Evolutionary conservation across 2,329 filamentous ascomycete genomes (phyloP).

Genomic region (Cladosporium sp.): DNA sequence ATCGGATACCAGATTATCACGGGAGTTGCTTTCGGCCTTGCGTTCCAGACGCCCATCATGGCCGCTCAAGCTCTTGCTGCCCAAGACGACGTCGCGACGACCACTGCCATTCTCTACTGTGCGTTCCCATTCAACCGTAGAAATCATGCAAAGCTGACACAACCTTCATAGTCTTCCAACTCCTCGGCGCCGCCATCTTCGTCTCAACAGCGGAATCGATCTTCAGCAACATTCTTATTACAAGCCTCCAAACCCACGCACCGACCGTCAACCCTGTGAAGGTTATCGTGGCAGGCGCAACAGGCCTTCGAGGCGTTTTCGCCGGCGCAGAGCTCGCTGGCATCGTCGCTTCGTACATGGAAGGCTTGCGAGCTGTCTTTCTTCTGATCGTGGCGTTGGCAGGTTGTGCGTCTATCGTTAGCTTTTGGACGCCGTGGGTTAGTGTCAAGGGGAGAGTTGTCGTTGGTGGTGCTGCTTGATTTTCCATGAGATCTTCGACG

Average conservation of each 20-base stretch:
- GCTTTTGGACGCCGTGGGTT: constrained; percentile 5
- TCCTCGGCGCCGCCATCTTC: constrained; percentile 61
- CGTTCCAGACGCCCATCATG: constrained; percentile 37
- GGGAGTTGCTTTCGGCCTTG: constrained; percentile 46
- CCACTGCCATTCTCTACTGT: constrained; percentile 35
- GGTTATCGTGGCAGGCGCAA: constrained; percentile 31
- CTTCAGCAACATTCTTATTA: constrained; percentile 31
- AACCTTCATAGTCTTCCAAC: constrained; percentile 52
- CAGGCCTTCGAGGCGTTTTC: constrained; percentile 29
- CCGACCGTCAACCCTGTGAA: constrained; percentile 24
- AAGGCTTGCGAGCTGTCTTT: constrained; percentile 23
- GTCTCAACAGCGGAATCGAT: constrained; percentile 47
- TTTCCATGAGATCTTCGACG: no score
- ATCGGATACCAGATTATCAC: constrained; percentile 52
- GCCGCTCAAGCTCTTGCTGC: constrained; percentile 30
- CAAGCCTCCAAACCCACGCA: constrained; percentile 20
- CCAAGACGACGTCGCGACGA: constrained; percentile 22
- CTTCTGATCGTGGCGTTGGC: constrained; percentile 6
- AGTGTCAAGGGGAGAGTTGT: constrained; percentile 9
- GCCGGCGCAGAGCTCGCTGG: constrained; percentile 19
- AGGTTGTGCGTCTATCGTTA: constrained; percentile 5
- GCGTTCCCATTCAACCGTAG: constrained; percentile 11
- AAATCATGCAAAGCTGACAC: no score
- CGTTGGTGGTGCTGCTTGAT: not conserved
- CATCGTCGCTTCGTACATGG: constrained; percentile 32